Conservation (phyloP, 2,329 filamentous ascomycete species). For the Xylariaceae sp. region DNA sequence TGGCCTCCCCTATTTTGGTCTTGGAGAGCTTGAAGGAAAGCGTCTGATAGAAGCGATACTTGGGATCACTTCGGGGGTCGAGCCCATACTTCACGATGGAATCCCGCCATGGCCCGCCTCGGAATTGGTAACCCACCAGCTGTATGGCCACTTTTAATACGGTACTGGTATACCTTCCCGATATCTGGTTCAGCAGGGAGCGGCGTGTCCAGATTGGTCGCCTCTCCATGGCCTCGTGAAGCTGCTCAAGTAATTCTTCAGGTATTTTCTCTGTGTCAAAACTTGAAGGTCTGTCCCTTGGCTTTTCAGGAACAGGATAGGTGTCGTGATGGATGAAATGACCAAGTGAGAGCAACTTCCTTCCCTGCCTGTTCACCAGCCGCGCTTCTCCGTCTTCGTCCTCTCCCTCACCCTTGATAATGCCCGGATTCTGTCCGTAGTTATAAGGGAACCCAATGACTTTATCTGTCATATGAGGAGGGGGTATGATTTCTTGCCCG, state of each 20-base stretch:
- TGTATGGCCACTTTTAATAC: slow-evolving; percentile 71
- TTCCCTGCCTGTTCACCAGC: slow-evolving; percentile 55
- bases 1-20: slow-evolving; percentile 41
- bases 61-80: slow-evolving; percentile 74
- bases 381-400: slow-evolving; percentile 48
- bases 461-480: slow-evolving; percentile 72
- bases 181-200: slow-evolving; percentile 70
- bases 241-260: slow-evolving; percentile 57
- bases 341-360: slow-evolving; percentile 49
- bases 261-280: slow-evolving; percentile 57
- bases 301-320: slow-evolving; percentile 58
- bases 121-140: slow-evolving; percentile 88
- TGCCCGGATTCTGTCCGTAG: slow-evolving; percentile 82
- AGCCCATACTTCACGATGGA: slow-evolving; percentile 80
- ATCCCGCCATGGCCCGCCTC: slow-evolving; percentile 87
- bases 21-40: slow-evolving; percentile 74
- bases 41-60: slow-evolving; percentile 81
- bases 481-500: slow-evolving; percentile 70
- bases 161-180: slow-evolving; percentile 46
- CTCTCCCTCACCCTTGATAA: slow-evolving; percentile 52
- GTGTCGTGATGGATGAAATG: slow-evolving; percentile 58
- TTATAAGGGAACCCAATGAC: slow-evolving; percentile 72
- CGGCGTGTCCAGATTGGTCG: slow-evolving; percentile 86
- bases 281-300: slow-evolving; percentile 48
- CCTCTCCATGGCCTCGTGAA: slow-evolving; percentile 63